These are phyloP conservation scores for Fusarium sarcochroum DNA, from an alignment of 2,329 filamentous ascomycete species.

Conservation along the genomic window DNA sequence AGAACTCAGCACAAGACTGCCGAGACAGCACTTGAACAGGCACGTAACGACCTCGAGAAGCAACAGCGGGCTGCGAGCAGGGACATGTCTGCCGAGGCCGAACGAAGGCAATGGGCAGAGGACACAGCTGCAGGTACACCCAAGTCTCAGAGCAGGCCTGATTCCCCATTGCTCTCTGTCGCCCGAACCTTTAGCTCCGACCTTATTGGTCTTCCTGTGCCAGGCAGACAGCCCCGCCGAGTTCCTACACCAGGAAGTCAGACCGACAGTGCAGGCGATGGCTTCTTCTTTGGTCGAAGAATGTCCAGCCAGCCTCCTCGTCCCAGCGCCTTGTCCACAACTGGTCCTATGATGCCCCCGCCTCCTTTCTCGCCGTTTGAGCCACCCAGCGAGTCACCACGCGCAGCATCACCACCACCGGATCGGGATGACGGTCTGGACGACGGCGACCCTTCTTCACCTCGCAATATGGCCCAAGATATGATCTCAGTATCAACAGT, in stretches of 20 bases:
- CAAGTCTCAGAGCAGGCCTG: conserved; percentile 65
- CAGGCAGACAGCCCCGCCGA: conserved; percentile 52
- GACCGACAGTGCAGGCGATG: conserved; percentile 57
- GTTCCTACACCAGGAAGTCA: conserved; percentile 64
- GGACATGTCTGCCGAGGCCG: conserved; percentile 56
- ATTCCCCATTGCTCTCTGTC: conserved; percentile 66
- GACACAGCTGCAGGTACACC: conserved; percentile 60
- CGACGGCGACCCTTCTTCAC: conserved; percentile 64
- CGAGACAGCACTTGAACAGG: conserved; percentile 73
- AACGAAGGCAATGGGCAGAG: conserved; percentile 67
- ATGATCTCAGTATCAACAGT: conserved; percentile 91
- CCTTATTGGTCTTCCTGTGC: conserved; percentile 62
- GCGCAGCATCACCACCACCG: conserved; percentile 58
- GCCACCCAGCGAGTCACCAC: conserved; percentile 52
- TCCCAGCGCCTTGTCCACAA: conserved; percentile 57
- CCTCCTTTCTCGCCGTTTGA: conserved; percentile 66
- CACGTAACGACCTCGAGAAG: conserved; percentile 65
- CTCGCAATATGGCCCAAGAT: conserved; percentile 81
- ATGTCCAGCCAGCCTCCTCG: conserved; percentile 65
- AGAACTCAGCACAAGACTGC: conserved; percentile 75
- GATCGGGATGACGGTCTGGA: conserved; percentile 69
- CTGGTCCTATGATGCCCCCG: conserved; percentile 53
- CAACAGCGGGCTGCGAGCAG: conserved; percentile 55
- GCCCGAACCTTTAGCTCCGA: conserved; percentile 69
- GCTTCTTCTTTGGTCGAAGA: conserved; percentile 60